A percentile compares a stretch with the other conserved stretches of the same genome.
These are phyloP conservation scores for Dryas octopetala DNA, from an alignment of 306 rosid species.

Conservation along the genomic window DNA sequence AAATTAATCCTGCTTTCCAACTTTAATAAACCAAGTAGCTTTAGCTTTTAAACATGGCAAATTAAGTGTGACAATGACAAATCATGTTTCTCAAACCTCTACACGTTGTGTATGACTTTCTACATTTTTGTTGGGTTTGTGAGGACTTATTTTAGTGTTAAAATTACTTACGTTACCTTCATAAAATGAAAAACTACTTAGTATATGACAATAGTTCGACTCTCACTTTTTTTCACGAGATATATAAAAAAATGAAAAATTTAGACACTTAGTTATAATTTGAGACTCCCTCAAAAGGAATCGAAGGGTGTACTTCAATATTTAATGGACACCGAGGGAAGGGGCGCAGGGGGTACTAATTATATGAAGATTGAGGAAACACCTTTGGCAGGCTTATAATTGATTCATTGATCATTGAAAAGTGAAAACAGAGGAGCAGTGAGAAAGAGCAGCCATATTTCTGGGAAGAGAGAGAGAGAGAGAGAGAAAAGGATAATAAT, in stretches of 20 bases:
- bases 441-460: neutral
- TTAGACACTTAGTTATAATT: slow-evolving; percentile 2
- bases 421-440: neutral
- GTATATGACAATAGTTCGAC: too few relatives aligned
- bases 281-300: too few relatives aligned
- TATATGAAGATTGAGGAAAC: neutral
- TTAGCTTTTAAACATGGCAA: neutral
- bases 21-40: neutral
- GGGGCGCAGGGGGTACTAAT: too few relatives aligned
- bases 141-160: too few relatives aligned
- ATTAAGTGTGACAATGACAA: neutral
- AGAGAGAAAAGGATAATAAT: slow-evolving; percentile 15
- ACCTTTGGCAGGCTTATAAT: slow-evolving; percentile 17
- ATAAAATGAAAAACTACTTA: too few relatives aligned
- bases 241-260: too few relatives aligned
- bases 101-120: neutral
- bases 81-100: neutral
- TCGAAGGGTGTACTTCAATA: too few relatives aligned
- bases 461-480: slow-evolving; percentile 4
- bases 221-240: too few relatives aligned
- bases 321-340: too few relatives aligned
- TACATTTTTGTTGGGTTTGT: neutral
- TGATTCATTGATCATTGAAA: slow-evolving; percentile 16
- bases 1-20: neutral
- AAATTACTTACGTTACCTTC: too few relatives aligned